Percentiles rank a stretch among this genome's conserved stretches.
These are phyloP conservation scores for Blumeriella jaapii DNA, from an alignment of 2,329 filamentous ascomycete species.

Conservation along the genomic window DNA sequence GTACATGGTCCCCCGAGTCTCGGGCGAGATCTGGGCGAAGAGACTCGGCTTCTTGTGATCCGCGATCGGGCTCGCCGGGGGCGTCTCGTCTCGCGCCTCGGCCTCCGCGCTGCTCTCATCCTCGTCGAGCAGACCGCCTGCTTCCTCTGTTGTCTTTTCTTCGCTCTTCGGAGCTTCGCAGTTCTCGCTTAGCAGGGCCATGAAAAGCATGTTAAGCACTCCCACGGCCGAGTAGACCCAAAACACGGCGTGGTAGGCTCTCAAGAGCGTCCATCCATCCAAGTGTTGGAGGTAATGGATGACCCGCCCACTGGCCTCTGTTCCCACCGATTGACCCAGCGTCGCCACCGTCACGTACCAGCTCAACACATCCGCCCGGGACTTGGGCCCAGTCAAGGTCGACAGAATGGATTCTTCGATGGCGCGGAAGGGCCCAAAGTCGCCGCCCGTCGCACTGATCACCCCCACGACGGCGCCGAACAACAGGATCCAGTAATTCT, in stretches of 20 bases:
- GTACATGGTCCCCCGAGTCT: slow-evolving; percentile 48
- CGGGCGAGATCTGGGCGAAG: slow-evolving; percentile 43
- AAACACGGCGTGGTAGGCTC: slow-evolving; percentile 45
- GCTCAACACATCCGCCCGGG: slow-evolving; percentile 42
- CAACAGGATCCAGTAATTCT: slow-evolving; percentile 46
- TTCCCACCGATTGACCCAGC: slow-evolving; percentile 47
- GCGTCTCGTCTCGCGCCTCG: slow-evolving; percentile 5
- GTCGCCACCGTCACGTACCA: slow-evolving; percentile 49
- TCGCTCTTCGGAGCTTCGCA: slow-evolving; percentile 14
- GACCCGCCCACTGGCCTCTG: slow-evolving; percentile 45
- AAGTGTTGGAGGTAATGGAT: slow-evolving; percentile 37
- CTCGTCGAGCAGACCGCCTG: slow-evolving; percentile 12
- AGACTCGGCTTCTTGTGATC: slow-evolving; percentile 22
- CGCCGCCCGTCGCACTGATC: slow-evolving; percentile 48
- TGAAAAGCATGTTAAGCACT: slow-evolving; percentile 42
- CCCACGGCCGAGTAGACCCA: slow-evolving; percentile 44
- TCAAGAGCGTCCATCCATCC: slow-evolving; percentile 33
- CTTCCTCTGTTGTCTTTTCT: slow-evolving; percentile 9
- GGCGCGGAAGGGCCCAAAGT: slow-evolving; percentile 50
- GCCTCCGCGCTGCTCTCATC: slow-evolving; percentile 6
- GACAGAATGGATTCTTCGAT: slow-evolving; percentile 48
- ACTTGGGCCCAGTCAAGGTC: slow-evolving; percentile 36
- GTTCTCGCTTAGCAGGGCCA: slow-evolving; percentile 35
- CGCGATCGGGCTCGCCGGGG: background rate
- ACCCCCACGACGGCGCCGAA: slow-evolving; percentile 46